A percentile compares a stretch with the other conserved stretches of the same genome.
Evolutionary conservation across 176 grass and related monocot species (phyloP).

Genomic region (Avena eriantha): DNA sequence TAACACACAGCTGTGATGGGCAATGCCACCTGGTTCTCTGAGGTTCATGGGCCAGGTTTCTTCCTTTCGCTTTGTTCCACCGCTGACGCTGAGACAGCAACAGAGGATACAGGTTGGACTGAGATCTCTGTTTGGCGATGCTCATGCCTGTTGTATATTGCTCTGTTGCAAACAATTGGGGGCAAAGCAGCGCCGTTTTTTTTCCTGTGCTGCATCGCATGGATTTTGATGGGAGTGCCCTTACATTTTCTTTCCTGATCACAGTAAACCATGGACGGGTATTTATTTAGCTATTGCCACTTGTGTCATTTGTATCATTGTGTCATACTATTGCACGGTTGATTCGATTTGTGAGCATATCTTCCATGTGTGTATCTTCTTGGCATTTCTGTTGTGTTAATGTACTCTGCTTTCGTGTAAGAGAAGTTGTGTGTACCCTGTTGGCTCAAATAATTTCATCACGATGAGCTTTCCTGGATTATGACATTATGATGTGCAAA

Average conservation of each 20-base stretch:
- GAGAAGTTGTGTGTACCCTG: neutral
- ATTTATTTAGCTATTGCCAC: slow-evolving; percentile 43
- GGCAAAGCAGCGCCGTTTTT: slow-evolving; percentile 44
- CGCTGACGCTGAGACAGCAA: slow-evolving; percentile 50
- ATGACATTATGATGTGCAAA: no score
- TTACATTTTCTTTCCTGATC: slow-evolving; percentile 23
- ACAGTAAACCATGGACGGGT: slow-evolving; percentile 18
- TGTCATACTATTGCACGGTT: neutral
- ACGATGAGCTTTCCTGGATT: no score
- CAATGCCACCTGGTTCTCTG: slow-evolving; percentile 21
- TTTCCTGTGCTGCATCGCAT: slow-evolving; percentile 53
- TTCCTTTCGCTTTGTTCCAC: slow-evolving; percentile 32
- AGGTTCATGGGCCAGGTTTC: slow-evolving; percentile 22
- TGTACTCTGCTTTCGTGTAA: neutral
- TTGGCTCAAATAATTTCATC: neutral
- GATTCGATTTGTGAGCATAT: slow-evolving; percentile 12
- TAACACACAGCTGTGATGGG: slow-evolving; percentile 35
- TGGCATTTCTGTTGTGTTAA: neutral
- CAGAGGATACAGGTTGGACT: slow-evolving; percentile 35
- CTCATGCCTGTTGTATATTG: slow-evolving; percentile 28
- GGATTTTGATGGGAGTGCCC: slow-evolving; percentile 47
- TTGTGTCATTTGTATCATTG: slow-evolving; percentile 15
- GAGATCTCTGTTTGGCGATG: slow-evolving; percentile 38
- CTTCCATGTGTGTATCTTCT: neutral
- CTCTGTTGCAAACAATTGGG: slow-evolving; percentile 31